Evolutionary conservation across 2,329 filamentous ascomycete genomes (phyloP), one percentile per base, ranked within the genome.

Genomic region (Fusarium brachygibbosum): DNA sequence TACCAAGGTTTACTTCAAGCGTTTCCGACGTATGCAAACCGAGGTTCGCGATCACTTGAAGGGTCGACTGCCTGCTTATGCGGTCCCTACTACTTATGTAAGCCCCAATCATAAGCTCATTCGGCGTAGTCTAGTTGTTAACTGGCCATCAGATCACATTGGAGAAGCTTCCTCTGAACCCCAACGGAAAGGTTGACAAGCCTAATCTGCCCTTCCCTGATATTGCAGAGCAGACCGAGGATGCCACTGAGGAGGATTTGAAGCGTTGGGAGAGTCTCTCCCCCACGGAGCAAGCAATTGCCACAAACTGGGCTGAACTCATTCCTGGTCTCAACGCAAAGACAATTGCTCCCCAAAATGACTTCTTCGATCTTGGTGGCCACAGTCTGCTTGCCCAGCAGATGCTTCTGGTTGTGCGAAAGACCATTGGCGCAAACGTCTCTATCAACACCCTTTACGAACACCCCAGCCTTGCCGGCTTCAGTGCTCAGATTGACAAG

Each of bases 171-270:
- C 78, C 79, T 17, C 86, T 94, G 89, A 38, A 93, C 76, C 91
- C 91, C 17, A 93, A 93, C 71, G 91, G 92, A 70, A 95, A 95
- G 80, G 88, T 94, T 49, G 93, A 96, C 79, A 90, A 88, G 76
- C 91, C 92, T 21, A 89, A 88, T 3, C 81, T 96, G 55, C 93
- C 93, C 1, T 95, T 93, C 85, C 93, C 93, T 1, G 93, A 95
- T 78, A 88, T 88, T 25, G 87, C 88, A 14, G 86, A 92, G 72
- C 84, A 91, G 34, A 85, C 78, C n/a, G 75, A 76, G 49, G 78
- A 77, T 23, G 77, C 77, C 11, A 75, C 77, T 0, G 77, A 78
- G 13, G 78, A 79, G 52, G 78, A 80, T 54, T 45, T 78, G 25
- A 78, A 78, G 80, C 89, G 92, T 74, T 89, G 88, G 63, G 86